Evolutionary conservation across 768 basidiomycete species (phyloP), one percentile per base, ranked within the genome.

Genomic region (Rhizopogon roseolus): DNA sequence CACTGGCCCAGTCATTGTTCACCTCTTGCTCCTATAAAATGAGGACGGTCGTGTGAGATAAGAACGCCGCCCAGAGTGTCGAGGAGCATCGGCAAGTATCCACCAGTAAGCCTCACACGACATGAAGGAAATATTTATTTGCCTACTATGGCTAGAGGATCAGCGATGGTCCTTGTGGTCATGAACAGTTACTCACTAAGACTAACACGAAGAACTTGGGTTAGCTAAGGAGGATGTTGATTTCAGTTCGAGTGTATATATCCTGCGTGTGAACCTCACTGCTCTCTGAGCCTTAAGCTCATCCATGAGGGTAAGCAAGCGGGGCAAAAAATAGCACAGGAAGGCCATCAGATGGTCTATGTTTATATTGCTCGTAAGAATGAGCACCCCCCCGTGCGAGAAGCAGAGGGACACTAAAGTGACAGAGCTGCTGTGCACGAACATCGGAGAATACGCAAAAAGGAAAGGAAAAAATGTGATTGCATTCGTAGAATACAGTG

Each of bases 1-100:
- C 62, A 66, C 60, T 19, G 41, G 54, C 55, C 39, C 62, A 62
- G 57, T 61, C 56, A 59, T 53, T 52, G 51, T 25, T 5, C 69
- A 58, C 56, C 59, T 92, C 65, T 95, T 74, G 93, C 92, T 95
- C 87, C 80, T 84, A 70, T 92, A 90, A 95, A 96, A 96, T 95
- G 88, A 93, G 91, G 82, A 86, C 85, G 80, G 75, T 75, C 88
- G 88, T 84, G 85, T 93, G 68, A 71, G 67, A 65, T 62, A 55
- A 56, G 60, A 62, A 84, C 86, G 86, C 80, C 82, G 84, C 81
- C 86, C 93, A 95, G 93, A 95, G 93, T 96, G 93, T 95, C 81
- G 81, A 81, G 81, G 91, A 96, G 93, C 93, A 66, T 51, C 27
- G 3, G n/a, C 34, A 36, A 25, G 16, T 57, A 17, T 49, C 10